Evolutionary conservation across 768 basidiomycete species (phyloP).

Genomic region (Lactifluus volemus): DNA sequence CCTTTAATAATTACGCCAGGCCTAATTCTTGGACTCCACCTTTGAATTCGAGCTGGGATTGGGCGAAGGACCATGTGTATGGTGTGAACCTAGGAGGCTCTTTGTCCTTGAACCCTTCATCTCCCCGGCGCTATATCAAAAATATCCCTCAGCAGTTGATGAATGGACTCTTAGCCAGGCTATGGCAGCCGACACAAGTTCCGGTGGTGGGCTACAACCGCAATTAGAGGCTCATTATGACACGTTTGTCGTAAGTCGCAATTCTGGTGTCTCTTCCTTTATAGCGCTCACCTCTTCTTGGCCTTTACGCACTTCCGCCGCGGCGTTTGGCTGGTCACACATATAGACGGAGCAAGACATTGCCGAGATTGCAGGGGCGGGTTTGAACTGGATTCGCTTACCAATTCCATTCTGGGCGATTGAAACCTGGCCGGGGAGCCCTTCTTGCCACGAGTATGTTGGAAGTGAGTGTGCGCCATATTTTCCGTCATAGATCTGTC

Average conservation of each 20-base stretch:
- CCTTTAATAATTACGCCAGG: slow-evolving; percentile 68
- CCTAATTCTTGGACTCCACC: slow-evolving; percentile 78
- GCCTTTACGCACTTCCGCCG: slow-evolving; percentile 1
- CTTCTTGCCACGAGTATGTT: slow-evolving; percentile 64
- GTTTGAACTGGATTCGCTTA: slow-evolving; percentile 78
- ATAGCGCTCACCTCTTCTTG: slow-evolving; percentile 4
- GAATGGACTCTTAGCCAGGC: slow-evolving; percentile 63
- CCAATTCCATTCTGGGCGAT: slow-evolving; percentile 88
- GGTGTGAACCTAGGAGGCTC: slow-evolving; percentile 72
- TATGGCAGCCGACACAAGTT: slow-evolving; percentile 53
- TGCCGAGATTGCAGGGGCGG: slow-evolving; percentile 81
- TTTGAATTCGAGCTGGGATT: slow-evolving; percentile 71
- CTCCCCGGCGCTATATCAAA: slow-evolving; percentile 53
- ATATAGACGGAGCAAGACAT: slow-evolving; percentile 80
- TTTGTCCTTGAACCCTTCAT: slow-evolving; percentile 80
- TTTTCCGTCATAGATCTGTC: background rate
- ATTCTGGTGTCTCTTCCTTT: background rate
- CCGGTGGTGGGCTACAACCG: slow-evolving; percentile 45
- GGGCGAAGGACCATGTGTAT: slow-evolving; percentile 48
- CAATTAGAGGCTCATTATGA: slow-evolving; percentile 73
- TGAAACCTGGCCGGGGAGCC: slow-evolving; percentile 71
- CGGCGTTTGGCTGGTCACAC: slow-evolving; percentile 6
- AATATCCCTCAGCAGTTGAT: slow-evolving; percentile 51
- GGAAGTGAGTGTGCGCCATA: slow-evolving; percentile 42
- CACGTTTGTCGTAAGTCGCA: slow-evolving; percentile 66